These are phyloP conservation scores for Leishmania amazonensis DNA, from an alignment of 208 protist genomes.

Conservation along the genomic window DNA sequence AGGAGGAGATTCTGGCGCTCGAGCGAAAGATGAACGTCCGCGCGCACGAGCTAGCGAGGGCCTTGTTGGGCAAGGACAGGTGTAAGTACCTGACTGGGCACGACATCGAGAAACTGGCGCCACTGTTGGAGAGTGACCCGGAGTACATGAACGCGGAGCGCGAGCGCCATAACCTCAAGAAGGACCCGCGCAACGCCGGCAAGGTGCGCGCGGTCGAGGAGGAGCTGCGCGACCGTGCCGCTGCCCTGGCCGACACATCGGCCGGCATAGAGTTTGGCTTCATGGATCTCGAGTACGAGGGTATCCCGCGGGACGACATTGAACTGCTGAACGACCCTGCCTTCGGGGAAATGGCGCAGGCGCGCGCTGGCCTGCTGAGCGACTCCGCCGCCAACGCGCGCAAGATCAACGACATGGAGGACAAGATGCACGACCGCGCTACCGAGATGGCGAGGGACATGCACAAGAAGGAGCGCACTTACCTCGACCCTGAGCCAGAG, in stretches of 20 bases:
- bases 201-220: constrained; percentile 57
- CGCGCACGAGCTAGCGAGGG: constrained; percentile 51
- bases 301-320: constrained; percentile 65
- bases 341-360: constrained; percentile 52
- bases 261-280: constrained; percentile 47
- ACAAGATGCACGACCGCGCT: constrained; percentile 66
- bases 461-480: constrained; percentile 56
- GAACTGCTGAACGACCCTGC: constrained; percentile 50
- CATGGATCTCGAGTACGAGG: constrained; percentile 70
- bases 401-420: constrained; percentile 69
- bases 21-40: constrained; percentile 58
- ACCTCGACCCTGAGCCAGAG: constrained; percentile 65
- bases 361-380: constrained; percentile 41
- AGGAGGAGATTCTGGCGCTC: constrained; percentile 33
- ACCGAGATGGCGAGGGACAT: constrained; percentile 53
- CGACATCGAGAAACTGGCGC: constrained; percentile 50
- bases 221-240: constrained; percentile 35
- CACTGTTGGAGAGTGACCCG: constrained; percentile 45
- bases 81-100: constrained; percentile 50
- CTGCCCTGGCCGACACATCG: constrained; percentile 39
- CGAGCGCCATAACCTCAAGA: constrained; percentile 58
- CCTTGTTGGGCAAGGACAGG: constrained; percentile 58
- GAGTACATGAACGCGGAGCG: constrained; percentile 54
- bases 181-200: constrained; percentile 58
- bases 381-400: constrained; percentile 60